A percentile compares a stretch with the other conserved stretches of the same genome.
These are phyloP conservation scores for Cordyceps militaris DNA, from an alignment of 2,329 filamentous ascomycete genomes.

Conservation along the genomic window DNA sequence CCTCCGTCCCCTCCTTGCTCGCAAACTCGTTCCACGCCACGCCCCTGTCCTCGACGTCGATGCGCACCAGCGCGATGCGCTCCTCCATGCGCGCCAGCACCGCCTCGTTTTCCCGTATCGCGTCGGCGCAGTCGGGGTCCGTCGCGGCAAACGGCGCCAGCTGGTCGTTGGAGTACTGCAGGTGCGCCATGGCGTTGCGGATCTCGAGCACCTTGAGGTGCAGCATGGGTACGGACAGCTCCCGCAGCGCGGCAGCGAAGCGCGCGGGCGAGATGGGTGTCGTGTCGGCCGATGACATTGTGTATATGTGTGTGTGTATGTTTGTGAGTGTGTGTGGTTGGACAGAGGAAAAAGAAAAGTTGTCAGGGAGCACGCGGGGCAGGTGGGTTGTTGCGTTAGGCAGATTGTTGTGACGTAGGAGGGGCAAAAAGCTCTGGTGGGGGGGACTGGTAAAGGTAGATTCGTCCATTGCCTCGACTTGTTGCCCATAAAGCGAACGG, in stretches of 20 bases:
- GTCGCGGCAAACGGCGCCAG: slow-evolving; percentile 55
- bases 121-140: slow-evolving; percentile 61
- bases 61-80: slow-evolving; percentile 55
- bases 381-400: not conserved
- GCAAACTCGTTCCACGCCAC: slow-evolving; percentile 51
- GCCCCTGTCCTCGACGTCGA: slow-evolving; percentile 52
- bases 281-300: slow-evolving; percentile 55
- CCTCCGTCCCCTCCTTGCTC: slow-evolving; percentile 31
- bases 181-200: slow-evolving; percentile 66
- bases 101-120: slow-evolving; percentile 62
- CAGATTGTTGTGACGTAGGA: too few relatives aligned
- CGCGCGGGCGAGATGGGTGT: slow-evolving; percentile 53
- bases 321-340: not conserved
- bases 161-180: slow-evolving; percentile 67
- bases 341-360: not conserved
- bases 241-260: slow-evolving; percentile 61
- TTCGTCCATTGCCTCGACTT: too few relatives aligned
- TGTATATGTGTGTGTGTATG: not conserved
- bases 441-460: too few relatives aligned
- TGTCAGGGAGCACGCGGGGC: not conserved
- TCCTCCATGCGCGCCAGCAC: slow-evolving; percentile 63
- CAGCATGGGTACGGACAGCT: slow-evolving; percentile 59
- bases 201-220: slow-evolving; percentile 71
- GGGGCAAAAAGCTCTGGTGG: not conserved
- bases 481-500: too few relatives aligned